A percentile compares a stretch with the other conserved stretches of the same genome.
These are phyloP conservation scores for Cladosporium sphaerospermum DNA, from an alignment of 2,329 filamentous ascomycete genomes.

Conservation along the genomic window DNA sequence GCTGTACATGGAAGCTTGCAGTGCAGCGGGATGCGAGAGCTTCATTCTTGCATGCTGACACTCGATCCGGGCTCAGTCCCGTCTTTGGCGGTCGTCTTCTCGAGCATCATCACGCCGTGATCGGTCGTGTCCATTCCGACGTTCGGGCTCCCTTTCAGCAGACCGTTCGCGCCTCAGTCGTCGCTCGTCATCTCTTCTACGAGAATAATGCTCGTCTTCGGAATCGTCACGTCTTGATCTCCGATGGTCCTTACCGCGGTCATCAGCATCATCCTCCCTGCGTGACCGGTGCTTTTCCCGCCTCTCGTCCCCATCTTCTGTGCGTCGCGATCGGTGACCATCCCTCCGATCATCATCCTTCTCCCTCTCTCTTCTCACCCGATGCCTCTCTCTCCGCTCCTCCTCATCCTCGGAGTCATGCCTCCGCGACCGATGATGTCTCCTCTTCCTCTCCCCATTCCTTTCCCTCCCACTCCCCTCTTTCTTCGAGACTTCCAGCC, in stretches of 20 bases:
- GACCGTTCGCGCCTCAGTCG: not conserved
- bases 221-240: not conserved
- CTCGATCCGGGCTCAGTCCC: not conserved
- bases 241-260: not conserved
- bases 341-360: conserved; percentile 4
- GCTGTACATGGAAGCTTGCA: too few relatives aligned
- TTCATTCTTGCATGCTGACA: too few relatives aligned
- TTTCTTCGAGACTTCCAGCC: conserved; percentile 45
- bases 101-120: not conserved
- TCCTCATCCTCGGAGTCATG: conserved; percentile 17
- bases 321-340: not conserved
- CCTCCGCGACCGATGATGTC: conserved; percentile 33
- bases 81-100: not conserved
- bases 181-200: not conserved
- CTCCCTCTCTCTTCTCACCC: conserved; percentile 13
- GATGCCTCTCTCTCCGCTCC: conserved; percentile 14
- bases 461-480: conserved; percentile 37
- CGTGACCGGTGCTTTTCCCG: conserved; percentile 1
- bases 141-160: not conserved
- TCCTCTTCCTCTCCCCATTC: conserved; percentile 35
- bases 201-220: not conserved
- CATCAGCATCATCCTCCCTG: conserved; percentile 1
- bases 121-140: not conserved
- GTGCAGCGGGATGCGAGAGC: too few relatives aligned
- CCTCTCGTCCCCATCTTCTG: not conserved